phyloP scores from a whole-genome alignment of 2,329 filamentous ascomycete genomes.

The Calonectria pteridis region DNA sequence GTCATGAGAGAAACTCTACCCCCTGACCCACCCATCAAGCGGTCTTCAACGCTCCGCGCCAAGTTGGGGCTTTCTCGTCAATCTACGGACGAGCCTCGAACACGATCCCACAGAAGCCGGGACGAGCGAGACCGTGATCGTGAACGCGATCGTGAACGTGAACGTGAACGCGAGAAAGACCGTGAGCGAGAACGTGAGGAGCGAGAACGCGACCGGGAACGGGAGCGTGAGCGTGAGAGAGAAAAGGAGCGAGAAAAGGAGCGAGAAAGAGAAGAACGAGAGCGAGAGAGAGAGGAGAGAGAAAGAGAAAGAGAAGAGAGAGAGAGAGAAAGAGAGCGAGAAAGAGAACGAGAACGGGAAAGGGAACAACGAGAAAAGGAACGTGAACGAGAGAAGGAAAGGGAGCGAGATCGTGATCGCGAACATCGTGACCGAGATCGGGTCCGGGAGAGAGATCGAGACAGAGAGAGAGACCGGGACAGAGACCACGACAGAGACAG shows the following conservation, averaged over 20 bases:
- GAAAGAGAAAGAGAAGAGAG: not conserved
- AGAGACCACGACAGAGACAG: conserved; percentile 28
- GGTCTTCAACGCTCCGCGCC: conserved; percentile 40
- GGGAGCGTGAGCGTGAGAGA: not conserved
- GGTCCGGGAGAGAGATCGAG: conserved; percentile 32
- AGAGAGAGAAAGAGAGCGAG: not conserved
- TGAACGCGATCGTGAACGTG: not conserved
- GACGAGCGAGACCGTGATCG: conserved; percentile 29
- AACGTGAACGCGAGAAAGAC: not conserved
- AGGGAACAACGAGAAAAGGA: not conserved
- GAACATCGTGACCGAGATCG: conserved; percentile 8
- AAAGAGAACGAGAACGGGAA: not conserved
- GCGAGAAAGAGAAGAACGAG: not conserved
- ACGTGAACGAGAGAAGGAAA: not conserved
- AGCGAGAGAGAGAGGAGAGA: not conserved
- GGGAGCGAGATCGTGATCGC: not conserved
- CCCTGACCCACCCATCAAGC: conserved; percentile 46
- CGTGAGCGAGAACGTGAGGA: not conserved
- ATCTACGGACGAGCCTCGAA: conserved; percentile 38
- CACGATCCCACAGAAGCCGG: conserved; percentile 37
- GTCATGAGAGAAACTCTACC: conserved; percentile 37
- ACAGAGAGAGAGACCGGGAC: conserved; percentile 28
- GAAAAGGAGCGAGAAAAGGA: not conserved
- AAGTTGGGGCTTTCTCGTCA: conserved; percentile 28
- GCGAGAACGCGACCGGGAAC: not conserved